Conservation (phyloP, 1,284 basidiomycete genomes). For the Heterobasidion parviporum region DNA sequence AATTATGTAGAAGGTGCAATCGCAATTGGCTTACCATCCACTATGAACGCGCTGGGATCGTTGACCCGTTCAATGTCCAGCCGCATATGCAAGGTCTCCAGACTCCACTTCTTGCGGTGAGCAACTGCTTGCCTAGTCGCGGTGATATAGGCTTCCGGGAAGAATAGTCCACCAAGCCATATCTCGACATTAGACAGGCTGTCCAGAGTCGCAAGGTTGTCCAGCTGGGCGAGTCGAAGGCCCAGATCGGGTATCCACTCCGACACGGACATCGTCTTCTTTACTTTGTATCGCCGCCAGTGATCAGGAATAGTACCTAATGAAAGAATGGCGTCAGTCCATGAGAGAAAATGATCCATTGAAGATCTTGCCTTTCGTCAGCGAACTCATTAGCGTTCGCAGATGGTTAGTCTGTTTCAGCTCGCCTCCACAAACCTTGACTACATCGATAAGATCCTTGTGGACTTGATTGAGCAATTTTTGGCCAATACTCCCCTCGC, state of each 20-base stretch:
- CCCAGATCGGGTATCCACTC: constrained; percentile 83
- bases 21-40: constrained; percentile 60
- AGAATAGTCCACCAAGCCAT: constrained; percentile 90
- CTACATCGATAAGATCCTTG: constrained; percentile 73
- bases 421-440: constrained; percentile 78
- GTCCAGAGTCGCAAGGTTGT: constrained; percentile 63
- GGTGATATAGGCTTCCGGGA: constrained; percentile 92
- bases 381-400: constrained; percentile 76
- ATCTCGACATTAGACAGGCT: constrained; percentile 70
- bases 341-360: background rate
- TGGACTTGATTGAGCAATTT: constrained; percentile 73
- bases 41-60: constrained; percentile 68
- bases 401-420: constrained; percentile 94
- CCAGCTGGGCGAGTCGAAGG: constrained; percentile 72
- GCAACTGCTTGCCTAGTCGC: constrained; percentile 90
- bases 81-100: constrained; percentile 80
- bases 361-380: constrained; percentile 69
- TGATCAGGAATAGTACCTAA: constrained; percentile 79
- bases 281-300: constrained; percentile 87
- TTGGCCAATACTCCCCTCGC: constrained; percentile 79
- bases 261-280: constrained; percentile 70
- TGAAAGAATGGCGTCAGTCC: constrained; percentile 5
- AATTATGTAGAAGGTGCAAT: background rate
- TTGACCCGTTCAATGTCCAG: constrained; percentile 76
- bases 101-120: constrained; percentile 82